Base-by-base conservation (phyloP, 116 monocot species). In the Iris pallida region DNA sequence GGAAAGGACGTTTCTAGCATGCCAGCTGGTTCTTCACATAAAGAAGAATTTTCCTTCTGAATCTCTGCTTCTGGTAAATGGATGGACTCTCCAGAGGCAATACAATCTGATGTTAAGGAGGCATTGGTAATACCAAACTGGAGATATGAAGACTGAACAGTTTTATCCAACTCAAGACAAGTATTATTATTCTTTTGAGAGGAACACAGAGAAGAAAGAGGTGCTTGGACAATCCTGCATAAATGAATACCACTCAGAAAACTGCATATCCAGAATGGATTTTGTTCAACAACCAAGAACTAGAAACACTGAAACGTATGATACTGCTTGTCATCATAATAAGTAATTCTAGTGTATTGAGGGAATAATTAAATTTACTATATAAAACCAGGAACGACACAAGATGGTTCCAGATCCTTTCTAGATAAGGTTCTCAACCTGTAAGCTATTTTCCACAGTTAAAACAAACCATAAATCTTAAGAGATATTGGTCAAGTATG, bases 171-270 rank as follows among this genome's bases (percentile, higher is more conserved):
- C 69, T 68, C 53, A 56, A 54, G 53, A 47, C 47, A 13, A 47
- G 42, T 69, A 65, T 64, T 8, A 12, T 42, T 70, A 53, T 66
- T 48, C 20, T 48, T 69, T 66, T 78, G 44, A 30, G 53, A 41
- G 46, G 75, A 51, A 53, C 60, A 70, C 7, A 96, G 82, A 67
- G 74, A 71, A 65, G 66, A 74, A 66, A 85, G 81, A 53, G 89
- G 72, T 68, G 79, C 82, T 73, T 85, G 92, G 47, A 96, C 72
- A 71, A 96, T 79, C 76, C 96, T 96, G 86, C 44, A 81, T 42
- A 47, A 18, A 61, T 53, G 16, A 54, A 52, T 8, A 54, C 10
- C 13, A 65, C 8, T 12, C 16, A 17, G 12, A 65, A 65, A 65
- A 20, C 18, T 49, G 19, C 51, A 65, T 30, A 30, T 30, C 30